Evolutionary conservation across 345 rosid genomes (phyloP).

Genomic region (Eucalyptus tenuipes): DNA sequence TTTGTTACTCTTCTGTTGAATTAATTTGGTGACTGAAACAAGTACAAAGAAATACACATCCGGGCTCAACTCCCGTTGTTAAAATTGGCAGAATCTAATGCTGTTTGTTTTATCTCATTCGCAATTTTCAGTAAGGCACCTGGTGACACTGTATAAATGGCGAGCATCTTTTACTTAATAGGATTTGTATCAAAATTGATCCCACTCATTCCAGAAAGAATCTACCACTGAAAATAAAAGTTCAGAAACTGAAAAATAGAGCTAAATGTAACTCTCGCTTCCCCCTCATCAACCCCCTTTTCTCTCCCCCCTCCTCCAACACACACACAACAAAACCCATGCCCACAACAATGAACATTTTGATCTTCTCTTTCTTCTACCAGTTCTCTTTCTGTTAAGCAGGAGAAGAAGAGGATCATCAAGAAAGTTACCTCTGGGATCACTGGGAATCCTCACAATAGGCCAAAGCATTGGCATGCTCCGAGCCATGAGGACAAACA

Average conservation of each 20-base stretch:
- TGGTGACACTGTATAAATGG: neutral
- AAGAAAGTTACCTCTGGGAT: slow-evolving; percentile 34
- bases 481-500: slow-evolving; percentile 32
- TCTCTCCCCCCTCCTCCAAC: no score
- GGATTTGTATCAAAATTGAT: neutral
- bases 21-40: neutral
- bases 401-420: neutral
- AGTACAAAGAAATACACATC: neutral
- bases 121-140: neutral
- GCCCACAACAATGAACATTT: neutral
- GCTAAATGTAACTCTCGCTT: neutral
- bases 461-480: slow-evolving; percentile 39
- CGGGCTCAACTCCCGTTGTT: neutral
- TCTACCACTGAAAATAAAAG: neutral
- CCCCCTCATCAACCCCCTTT: neutral
- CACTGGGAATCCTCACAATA: slow-evolving; percentile 35
- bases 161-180: neutral
- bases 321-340: neutral
- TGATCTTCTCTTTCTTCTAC: neutral
- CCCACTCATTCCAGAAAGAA: neutral
- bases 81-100: neutral
- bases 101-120: neutral
- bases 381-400: neutral
- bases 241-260: neutral
- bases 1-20: neutral